Evolutionary conservation across 1,284 basidiomycete species (phyloP), one percentile per base, ranked within the genome.

Genomic region (Ustilago bromivora): DNA sequence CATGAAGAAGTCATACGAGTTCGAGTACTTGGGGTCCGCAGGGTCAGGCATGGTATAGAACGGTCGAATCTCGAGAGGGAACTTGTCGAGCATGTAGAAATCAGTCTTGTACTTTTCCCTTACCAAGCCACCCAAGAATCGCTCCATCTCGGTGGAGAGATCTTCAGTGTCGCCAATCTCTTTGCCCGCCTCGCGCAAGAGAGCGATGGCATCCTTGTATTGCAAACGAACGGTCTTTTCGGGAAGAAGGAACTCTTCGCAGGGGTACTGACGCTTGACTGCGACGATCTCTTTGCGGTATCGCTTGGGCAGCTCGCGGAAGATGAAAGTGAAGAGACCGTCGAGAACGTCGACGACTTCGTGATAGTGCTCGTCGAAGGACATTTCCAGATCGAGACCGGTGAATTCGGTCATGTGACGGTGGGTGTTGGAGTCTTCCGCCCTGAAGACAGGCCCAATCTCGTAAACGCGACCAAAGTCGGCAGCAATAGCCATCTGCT

Each of bases 1-100:
- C 95, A 99, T 98, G 90, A 99, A 98, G 88, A 99, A 98, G 88
- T 99, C 96, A 88, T 99, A 99, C 52, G 96, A 98, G 88, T 99
- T 98, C 64, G 96, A 97, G 63, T 98, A 90, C 53, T 77, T 77
- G 57, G 43, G 23, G 61, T 86, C 79, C 9, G 60, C 64, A 9
- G 84, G 80, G 59, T 86, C 84, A 23, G 84, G 84, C 84, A 86
- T 86, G n/a, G 84, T 86, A 76, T 86, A 86, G 71, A 86, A 86
- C 3, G 84, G 84, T 35, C 84, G 75, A 55, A 86, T 80, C 53
- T 78, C 79, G 38, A 83, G 63, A 8, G 84, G 84, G 81, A 85
- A 86, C 66, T 84, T 83, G 82, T 86, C 84, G 13, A 85, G 75
- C 69, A 83, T 82, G 80, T 81, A 85, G 58, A 85, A 86, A 73